Conservation (phyloP, 192 early-diverging fungal species). For the Spizellomyces punctatus region DNA sequence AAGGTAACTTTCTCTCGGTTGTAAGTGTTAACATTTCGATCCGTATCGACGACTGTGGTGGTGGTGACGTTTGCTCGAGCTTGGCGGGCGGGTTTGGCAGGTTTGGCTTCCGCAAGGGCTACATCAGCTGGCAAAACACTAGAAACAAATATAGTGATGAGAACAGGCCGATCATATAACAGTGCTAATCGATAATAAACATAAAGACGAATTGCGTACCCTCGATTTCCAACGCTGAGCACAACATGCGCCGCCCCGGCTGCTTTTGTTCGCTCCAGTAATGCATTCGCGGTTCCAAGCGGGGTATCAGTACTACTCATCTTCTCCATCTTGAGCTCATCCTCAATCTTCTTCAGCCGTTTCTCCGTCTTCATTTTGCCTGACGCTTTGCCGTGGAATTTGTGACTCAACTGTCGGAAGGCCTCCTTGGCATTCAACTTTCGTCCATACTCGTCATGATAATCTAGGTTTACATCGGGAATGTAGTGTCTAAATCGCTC, state of each 20-base stretch:
- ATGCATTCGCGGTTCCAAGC: conserved; percentile 69
- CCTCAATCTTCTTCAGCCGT: conserved; percentile 76
- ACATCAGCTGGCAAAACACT: conserved; percentile 20
- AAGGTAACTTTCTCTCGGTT: conserved; percentile 44
- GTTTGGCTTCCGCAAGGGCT: conserved; percentile 10
- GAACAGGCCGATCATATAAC: not conserved
- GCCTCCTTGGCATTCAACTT: conserved; percentile 87
- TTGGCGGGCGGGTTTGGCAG: conserved; percentile 2
- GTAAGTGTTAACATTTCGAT: conserved; percentile 19
- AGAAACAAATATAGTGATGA: not conserved
- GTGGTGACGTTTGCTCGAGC: conserved; percentile 2
- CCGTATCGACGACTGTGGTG: conserved; percentile 21
- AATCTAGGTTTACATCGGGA: conserved; percentile 87
- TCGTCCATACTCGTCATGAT: conserved; percentile 87
- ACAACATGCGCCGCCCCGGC: conserved; percentile 81
- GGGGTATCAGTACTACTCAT: conserved; percentile 77
- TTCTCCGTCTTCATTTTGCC: conserved; percentile 97
- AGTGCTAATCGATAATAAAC: not conserved
- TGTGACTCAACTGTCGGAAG: conserved; percentile 86
- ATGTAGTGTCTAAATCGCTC: conserved; percentile 88
- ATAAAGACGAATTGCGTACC: conserved; percentile 17
- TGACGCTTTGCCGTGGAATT: conserved; percentile 92
- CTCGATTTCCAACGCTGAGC: conserved; percentile 75
- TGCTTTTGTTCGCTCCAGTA: conserved; percentile 71
- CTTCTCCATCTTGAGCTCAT: conserved; percentile 74